Base-by-base conservation (phyloP, 2,329 filamentous ascomycete genomes). In the Aspergillus thermomutatus region DNA sequence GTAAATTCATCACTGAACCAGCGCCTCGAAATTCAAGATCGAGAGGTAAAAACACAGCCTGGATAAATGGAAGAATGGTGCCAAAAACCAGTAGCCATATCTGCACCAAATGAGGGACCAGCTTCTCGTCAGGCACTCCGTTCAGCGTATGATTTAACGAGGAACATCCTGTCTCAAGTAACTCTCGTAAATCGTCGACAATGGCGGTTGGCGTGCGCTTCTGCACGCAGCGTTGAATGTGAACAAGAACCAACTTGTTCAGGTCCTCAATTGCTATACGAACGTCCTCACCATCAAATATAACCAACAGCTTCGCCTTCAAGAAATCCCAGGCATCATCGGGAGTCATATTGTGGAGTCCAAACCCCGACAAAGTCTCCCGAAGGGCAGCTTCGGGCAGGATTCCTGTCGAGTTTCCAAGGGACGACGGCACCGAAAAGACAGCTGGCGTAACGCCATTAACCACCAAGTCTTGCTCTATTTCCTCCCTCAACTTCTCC, bases 81-180 rank as follows among this genome's bases (percentile, higher is more conserved):
- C 91, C 93, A 67, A 97, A 97, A 0, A 94, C 92, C 49, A 94
- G 87, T 57, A 95, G 85, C 94, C 94, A 99, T 69, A 97, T 87
- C 70, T 96, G 91, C 2, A 97, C 93, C 0, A 99, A 80, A 55
- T 91, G 87, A 0, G 91, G 90, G 23, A 97, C 91, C n/a, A 97
- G 83, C 34, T 88, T 85, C 59, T 96, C 92, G 68, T 97, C 93
- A 0, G 91, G 83, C 0, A 91, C 87, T 48, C 85, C 85, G 50
- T 87, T 84, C 19, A 97, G 78, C 0, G 90, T 92, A 62, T 92
- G 89, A 64, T 96, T 93, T 2, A 99, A 81, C 1, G 89, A 92
- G 28, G 84, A 82, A 69, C 97, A 99, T 1, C 94, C 94, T 0
- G 90, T 86, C 55, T 82, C 76, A 0, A 87, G 72, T 1, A 88